A percentile compares a stretch with the other conserved stretches of the same genome.
These are phyloP conservation scores for Globisporangium barbulae DNA, from an alignment of 352 stramenopile genomes.

Conservation along the genomic window DNA sequence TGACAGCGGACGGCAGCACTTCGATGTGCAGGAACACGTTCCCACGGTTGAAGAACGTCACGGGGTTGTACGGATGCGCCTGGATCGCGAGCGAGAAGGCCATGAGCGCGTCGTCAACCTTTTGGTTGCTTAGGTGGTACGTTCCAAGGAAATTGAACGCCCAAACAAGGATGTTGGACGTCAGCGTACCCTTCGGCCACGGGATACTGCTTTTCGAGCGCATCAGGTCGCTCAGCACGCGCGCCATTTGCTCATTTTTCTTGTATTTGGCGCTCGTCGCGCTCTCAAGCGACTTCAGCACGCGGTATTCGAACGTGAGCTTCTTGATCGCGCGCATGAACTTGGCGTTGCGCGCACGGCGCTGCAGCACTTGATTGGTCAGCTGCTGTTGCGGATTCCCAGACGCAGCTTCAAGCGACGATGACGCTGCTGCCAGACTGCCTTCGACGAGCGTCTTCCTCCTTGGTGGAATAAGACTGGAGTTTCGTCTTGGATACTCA, in stretches of 20 bases:
- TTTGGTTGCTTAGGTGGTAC: constrained; percentile 21
- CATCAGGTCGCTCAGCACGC: constrained; percentile 24
- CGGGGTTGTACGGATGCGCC: constrained; percentile 28
- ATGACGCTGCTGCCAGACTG: neutral
- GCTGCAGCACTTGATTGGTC: constrained; percentile 1
- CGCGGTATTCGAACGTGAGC: constrained; percentile 38
- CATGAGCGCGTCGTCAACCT: constrained; percentile 47
- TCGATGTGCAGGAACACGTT: constrained; percentile 48
- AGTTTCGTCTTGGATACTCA: neutral
- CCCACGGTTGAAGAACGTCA: constrained; percentile 50
- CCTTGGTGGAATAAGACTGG: neutral
- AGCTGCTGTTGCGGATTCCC: neutral
- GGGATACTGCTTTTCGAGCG: constrained; percentile 16
- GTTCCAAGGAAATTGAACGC: constrained; percentile 47
- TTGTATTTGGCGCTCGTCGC: constrained; percentile 31
- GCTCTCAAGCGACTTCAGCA: constrained; percentile 37
- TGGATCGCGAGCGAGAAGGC: constrained; percentile 53
- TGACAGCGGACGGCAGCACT: constrained; percentile 32
- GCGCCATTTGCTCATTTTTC: constrained; percentile 30
- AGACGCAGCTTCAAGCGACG: neutral
- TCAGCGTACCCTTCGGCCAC: constrained; percentile 43
- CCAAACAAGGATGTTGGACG: constrained; percentile 41
- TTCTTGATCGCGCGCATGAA: constrained; percentile 41
- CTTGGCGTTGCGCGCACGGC: constrained; percentile 20
- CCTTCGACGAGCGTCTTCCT: constrained; percentile 11